These are phyloP conservation scores for Ascocoryne sarcoides DNA, from an alignment of 2,329 filamentous ascomycete species.

Conservation along the genomic window DNA sequence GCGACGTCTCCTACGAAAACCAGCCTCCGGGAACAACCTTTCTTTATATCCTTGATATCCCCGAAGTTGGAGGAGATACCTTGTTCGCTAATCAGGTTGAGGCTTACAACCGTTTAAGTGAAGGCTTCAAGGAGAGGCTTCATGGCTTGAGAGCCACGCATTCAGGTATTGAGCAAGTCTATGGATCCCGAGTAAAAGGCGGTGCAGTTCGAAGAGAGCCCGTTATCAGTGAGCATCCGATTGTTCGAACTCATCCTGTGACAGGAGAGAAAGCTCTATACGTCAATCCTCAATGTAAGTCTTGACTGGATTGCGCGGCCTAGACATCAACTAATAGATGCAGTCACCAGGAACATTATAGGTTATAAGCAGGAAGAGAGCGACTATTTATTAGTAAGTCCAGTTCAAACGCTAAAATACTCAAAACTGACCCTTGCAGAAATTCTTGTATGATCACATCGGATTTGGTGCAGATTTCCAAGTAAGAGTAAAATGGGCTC, in stretches of 20 bases:
- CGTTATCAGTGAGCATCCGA: conserved; percentile 63
- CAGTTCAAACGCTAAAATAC: no score
- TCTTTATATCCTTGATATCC: conserved; percentile 77
- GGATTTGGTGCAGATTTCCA: conserved; percentile 66
- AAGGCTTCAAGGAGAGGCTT: conserved; percentile 68
- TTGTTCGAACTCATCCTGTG: conserved; percentile 71
- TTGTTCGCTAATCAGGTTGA: conserved; percentile 71
- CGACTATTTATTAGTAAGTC: conserved; percentile 50
- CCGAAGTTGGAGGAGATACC: conserved; percentile 73
- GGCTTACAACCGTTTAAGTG: conserved; percentile 74
- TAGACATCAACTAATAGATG: no score
- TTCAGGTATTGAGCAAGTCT: conserved; percentile 73
- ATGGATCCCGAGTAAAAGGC: conserved; percentile 55
- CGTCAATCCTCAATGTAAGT: conserved; percentile 73
- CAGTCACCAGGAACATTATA: conserved; percentile 71
- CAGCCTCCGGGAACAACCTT: conserved; percentile 89
- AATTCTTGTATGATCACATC: conserved; percentile 71
- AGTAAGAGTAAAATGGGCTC: conserved; percentile 66
- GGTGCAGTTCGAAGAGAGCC: conserved; percentile 69
- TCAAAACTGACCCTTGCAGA: conserved; percentile 58
- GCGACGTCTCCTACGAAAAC: conserved; percentile 77
- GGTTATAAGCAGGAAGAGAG: conserved; percentile 83
- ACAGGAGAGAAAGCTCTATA: conserved; percentile 80
- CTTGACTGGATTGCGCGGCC: no score
- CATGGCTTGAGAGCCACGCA: conserved; percentile 76